Percentiles rank a stretch among this genome's conserved stretches.
Conservation (phyloP, 768 basidiomycete species). For the Cystofilobasidium bisporidii region DNA sequence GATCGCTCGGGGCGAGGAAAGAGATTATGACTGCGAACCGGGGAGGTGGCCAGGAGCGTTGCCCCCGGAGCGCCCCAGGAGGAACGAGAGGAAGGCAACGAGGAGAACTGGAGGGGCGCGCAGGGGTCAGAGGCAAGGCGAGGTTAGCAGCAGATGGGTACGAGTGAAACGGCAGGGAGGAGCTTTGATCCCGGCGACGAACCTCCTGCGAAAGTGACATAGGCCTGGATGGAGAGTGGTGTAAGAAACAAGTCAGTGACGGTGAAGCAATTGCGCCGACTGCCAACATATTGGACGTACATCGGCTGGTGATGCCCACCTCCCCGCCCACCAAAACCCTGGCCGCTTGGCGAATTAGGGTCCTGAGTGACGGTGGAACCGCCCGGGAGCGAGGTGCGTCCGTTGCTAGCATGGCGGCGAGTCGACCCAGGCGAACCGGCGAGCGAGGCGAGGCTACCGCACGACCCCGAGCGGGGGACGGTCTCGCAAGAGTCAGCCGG, state of each 20-base stretch:
- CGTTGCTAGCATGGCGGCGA: background rate
- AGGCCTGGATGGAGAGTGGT: background rate
- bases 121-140: background rate
- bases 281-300: background rate
- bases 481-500: background rate
- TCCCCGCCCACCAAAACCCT: conserved; percentile 27
- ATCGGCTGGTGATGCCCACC: conserved; percentile 22
- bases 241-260: too few relatives aligned
- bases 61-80: conserved; percentile 48
- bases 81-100: conserved; percentile 40
- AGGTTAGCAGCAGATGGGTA: background rate
- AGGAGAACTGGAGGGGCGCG: conserved; percentile 45
- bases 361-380: background rate
- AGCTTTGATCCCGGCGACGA: background rate
- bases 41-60: conserved; percentile 51
- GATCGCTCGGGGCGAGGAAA: conserved; percentile 56
- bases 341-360: background rate
- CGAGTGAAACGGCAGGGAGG: too few relatives aligned
- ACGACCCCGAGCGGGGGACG: background rate
- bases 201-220: conserved; percentile 28
- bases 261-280: too few relatives aligned
- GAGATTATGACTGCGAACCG: conserved; percentile 46
- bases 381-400: background rate
- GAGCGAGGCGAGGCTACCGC: background rate
- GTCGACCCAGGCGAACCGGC: background rate